Conservation (phyloP, 2,329 filamentous ascomycete genomes). For the Ophiosphaerella narmari region DNA sequence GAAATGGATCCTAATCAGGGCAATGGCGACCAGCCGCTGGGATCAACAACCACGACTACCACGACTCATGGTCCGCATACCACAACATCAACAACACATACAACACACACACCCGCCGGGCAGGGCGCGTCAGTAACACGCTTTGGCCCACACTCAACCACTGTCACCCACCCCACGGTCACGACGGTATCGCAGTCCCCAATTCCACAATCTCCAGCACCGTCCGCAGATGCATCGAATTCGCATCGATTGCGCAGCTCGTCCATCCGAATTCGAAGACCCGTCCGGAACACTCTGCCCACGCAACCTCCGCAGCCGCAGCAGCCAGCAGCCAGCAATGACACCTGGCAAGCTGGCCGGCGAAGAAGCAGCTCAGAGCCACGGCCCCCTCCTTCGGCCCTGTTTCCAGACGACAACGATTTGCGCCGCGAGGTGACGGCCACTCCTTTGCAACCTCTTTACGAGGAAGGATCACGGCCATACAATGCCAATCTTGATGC, state of each 20-base stretch:
- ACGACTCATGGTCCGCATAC: constrained; percentile 33
- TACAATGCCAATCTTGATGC: background rate
- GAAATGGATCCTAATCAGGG: constrained; percentile 18
- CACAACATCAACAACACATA: constrained; percentile 31
- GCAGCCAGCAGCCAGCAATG: constrained; percentile 10
- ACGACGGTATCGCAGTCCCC: constrained; percentile 32
- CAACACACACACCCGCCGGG: constrained; percentile 13
- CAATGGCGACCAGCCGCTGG: constrained; percentile 19
- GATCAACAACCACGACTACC: constrained; percentile 28
- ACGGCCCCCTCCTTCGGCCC: constrained; percentile 29
- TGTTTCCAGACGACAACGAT: constrained; percentile 30
- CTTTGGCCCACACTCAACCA: constrained; percentile 30
- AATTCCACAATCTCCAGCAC: constrained; percentile 12
- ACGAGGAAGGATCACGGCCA: constrained; percentile 28
- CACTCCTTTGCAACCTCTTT: constrained; percentile 37
- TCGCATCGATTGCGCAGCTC: constrained; percentile 23
- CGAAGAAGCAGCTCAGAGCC: constrained; percentile 41
- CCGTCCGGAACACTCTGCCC: constrained; percentile 8
- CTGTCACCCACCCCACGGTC: constrained; percentile 32
- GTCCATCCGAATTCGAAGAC: constrained; percentile 37
- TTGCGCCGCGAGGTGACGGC: constrained; percentile 34
- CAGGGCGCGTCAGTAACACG: constrained; percentile 26
- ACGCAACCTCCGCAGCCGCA: constrained; percentile 5
- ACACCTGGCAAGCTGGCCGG: constrained; percentile 25
- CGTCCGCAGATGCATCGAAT: constrained; percentile 9